Percentiles rank a stretch among this genome's conserved stretches.
Conservation (phyloP, 2,329 filamentous ascomycete genomes). For the Fusarium sp. region DNA sequence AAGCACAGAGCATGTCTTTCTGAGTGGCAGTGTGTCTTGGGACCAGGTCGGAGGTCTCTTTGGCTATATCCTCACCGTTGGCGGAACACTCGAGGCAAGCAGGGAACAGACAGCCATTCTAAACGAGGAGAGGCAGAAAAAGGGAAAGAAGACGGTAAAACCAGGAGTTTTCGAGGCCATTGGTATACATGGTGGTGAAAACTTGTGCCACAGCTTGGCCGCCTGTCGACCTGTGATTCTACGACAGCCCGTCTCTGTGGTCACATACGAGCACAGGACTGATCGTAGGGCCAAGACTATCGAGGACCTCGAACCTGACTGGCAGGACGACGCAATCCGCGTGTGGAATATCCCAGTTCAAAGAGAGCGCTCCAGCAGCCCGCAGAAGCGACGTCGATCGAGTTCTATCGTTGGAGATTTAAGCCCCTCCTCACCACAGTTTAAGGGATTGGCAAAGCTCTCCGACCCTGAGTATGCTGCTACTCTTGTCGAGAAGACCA, state of each 20-base stretch:
- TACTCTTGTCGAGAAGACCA: slow-evolving; percentile 49
- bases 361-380: slow-evolving; percentile 49
- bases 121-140: slow-evolving; percentile 56
- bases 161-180: slow-evolving; percentile 53
- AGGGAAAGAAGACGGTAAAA: slow-evolving; percentile 49
- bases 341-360: slow-evolving; percentile 82
- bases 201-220: slow-evolving; percentile 84
- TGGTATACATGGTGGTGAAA: slow-evolving; percentile 83
- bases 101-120: slow-evolving; percentile 55
- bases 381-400: slow-evolving; percentile 50
- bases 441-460: slow-evolving; percentile 29
- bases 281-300: slow-evolving; percentile 52
- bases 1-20: slow-evolving; percentile 81
- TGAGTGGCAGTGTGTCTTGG: slow-evolving; percentile 85
- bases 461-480: slow-evolving; percentile 49
- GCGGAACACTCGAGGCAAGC: slow-evolving; percentile 70
- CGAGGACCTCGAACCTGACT: slow-evolving; percentile 68
- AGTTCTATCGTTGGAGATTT: slow-evolving; percentile 30
- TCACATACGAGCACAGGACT: slow-evolving; percentile 73
- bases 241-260: slow-evolving; percentile 82
- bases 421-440: not conserved
- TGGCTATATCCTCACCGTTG: slow-evolving; percentile 86
- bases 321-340: slow-evolving; percentile 79
- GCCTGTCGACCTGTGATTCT: slow-evolving; percentile 88
- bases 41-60: slow-evolving; percentile 82